A percentile compares a stretch with the other conserved stretches of the same genome.
These are phyloP conservation scores for Lactifluus piperatus DNA, from an alignment of 768 basidiomycete species.

Conservation along the genomic window DNA sequence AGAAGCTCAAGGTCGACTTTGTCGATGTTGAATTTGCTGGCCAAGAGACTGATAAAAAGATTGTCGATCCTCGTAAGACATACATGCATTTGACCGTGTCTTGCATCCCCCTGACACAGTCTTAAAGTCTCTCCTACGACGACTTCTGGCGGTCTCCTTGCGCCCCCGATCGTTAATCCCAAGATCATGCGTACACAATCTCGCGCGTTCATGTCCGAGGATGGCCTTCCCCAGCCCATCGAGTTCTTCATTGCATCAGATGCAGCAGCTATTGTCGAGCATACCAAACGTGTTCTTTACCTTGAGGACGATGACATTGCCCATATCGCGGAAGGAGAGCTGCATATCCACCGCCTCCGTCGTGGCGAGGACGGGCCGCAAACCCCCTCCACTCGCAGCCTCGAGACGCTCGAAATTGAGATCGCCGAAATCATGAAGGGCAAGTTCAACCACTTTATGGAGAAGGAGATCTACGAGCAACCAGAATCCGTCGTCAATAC, in stretches of 20 bases:
- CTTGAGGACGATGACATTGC: slow-evolving; percentile 99
- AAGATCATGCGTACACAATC: slow-evolving; percentile 92
- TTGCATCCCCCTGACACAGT: slow-evolving; percentile 27
- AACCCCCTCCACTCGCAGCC: slow-evolving; percentile 73
- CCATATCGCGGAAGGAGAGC: slow-evolving; percentile 92
- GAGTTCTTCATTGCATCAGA: slow-evolving; percentile 99
- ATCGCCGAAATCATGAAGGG: slow-evolving; percentile 99
- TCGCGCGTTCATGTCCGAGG: slow-evolving; percentile 96
- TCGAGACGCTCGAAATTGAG: slow-evolving; percentile 97
- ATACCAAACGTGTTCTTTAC: slow-evolving; percentile 98
- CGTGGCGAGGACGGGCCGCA: slow-evolving; percentile 67
- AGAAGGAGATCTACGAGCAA: slow-evolving; percentile 99
- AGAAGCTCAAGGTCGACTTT: slow-evolving; percentile 99
- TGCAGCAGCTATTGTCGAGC: slow-evolving; percentile 92
- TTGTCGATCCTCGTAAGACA: slow-evolving; percentile 35
- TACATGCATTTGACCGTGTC: neutral
- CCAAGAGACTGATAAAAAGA: slow-evolving; percentile 48
- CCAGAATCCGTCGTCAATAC: slow-evolving; percentile 99
- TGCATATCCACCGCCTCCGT: slow-evolving; percentile 97
- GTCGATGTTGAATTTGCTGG: slow-evolving; percentile 95
- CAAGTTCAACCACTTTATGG: slow-evolving; percentile 99
- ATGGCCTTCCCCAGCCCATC: slow-evolving; percentile 96
- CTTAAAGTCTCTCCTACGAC: slow-evolving; percentile 32
- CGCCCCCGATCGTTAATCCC: slow-evolving; percentile 52
- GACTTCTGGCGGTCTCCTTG: slow-evolving; percentile 56